Evolutionary conservation across 768 basidiomycete species (phyloP), one percentile per base, ranked within the genome.

Genomic region (Amanita subjunquillea): DNA sequence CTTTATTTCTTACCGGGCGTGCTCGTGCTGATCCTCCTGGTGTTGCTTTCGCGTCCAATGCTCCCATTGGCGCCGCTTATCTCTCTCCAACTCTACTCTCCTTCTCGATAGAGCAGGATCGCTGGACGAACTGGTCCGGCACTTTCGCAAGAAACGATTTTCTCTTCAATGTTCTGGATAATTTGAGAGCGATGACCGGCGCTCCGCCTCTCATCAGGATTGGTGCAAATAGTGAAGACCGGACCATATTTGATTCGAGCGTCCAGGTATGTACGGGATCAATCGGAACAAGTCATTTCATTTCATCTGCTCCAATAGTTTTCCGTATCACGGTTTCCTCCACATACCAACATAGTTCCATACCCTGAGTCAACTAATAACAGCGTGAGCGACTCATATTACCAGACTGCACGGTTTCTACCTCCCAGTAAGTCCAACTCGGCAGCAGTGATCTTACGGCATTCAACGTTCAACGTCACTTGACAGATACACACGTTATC

Each of bases 111-210:
- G 85, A 85, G 58, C 78, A 83, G 63, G 84, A 87, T 57, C 69
- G 79, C 30, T 86, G 83, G 83, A 68, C 71, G 8, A 83, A 85
- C 55, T 87, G 85, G 84, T 66, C 67, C 9, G 84, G 85, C 1
- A 66, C 65, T 12, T 71, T 69, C 5, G 64, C 71, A 2, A 69
- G 67, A 32, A 85, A 87, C 58, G 53, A 72, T 15, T 86, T 85
- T 64, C 77, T 82, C 55, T 72, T 71, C 67, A 83, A 80, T 53
- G 73, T 76, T 3, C 69, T 87, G 47, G 67, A 76, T 49, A 83
- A 83, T 62, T 61, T 83, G 52, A 76, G 69, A 23, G 57, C 63
- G 34, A 67, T 83, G 27, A 75, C 80, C 4, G 77, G 81, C 1
- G 59, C 63, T 15, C 71, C 78, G 1, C 77, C 83, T 9, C 74